Percentiles rank a stretch among this genome's conserved stretches.
phyloP scores from a whole-genome alignment of 2,329 filamentous ascomycete species.

The Fulvia fulva region DNA sequence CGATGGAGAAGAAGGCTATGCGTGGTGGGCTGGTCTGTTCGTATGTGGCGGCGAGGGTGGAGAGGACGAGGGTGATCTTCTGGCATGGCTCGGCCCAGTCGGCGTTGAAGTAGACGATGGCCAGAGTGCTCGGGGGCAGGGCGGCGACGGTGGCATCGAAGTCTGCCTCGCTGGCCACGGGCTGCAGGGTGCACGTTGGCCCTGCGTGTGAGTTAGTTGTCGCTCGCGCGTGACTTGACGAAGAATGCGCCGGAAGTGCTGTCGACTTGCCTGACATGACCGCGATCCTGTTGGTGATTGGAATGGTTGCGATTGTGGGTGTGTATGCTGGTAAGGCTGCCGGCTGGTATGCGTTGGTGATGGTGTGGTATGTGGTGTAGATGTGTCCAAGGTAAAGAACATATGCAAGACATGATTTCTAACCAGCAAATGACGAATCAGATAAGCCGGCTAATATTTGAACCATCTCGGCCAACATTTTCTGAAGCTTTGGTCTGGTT shows the following conservation, averaged over 20 bases:
- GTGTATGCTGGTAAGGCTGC: not conserved
- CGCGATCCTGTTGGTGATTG: slow-evolving; percentile 4
- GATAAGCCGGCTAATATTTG: not conserved
- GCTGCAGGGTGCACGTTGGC: slow-evolving; percentile 55
- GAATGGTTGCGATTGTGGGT: slow-evolving; percentile 4
- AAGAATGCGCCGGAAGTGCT: not conserved
- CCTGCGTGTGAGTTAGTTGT: slow-evolving; percentile 7
- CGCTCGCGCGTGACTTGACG: no score
- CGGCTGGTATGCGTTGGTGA: not conserved
- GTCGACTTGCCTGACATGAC: slow-evolving; percentile 1
- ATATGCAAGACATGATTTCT: slow-evolving; percentile 1
- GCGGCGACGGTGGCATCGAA: slow-evolving; percentile 67
- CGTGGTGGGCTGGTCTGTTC: slow-evolving; percentile 59
- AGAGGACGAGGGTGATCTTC: slow-evolving; percentile 85
- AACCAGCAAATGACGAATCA: not conserved
- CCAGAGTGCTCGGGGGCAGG: slow-evolving; percentile 65
- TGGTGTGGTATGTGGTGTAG: not conserved
- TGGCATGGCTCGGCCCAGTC: slow-evolving; percentile 95
- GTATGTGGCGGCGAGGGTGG: slow-evolving; percentile 82
- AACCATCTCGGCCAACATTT: not conserved
- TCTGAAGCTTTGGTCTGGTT: not conserved
- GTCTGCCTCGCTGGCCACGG: slow-evolving; percentile 68
- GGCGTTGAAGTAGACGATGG: slow-evolving; percentile 91
- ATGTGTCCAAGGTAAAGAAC: not conserved
- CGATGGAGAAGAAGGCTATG: slow-evolving; percentile 85